A percentile compares a stretch with the other conserved stretches of the same genome.
Conservation (phyloP, 441 rosid species). For the Isatis lusitanica region DNA sequence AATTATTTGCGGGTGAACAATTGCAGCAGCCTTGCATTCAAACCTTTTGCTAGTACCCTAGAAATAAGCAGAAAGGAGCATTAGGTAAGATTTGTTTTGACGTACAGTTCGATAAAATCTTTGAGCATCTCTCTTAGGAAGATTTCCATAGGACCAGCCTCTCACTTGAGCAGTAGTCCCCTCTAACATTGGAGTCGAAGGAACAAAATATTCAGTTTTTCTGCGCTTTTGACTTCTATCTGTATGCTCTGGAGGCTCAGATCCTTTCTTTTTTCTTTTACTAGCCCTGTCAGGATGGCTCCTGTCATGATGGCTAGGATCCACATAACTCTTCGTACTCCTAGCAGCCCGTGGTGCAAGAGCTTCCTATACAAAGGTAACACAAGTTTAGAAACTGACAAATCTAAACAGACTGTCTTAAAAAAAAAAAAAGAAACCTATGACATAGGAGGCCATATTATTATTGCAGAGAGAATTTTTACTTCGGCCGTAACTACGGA, state of each 20-base stretch:
- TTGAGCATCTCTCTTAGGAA: constrained; percentile 95
- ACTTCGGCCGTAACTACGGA: constrained; percentile 88
- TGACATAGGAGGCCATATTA: background rate
- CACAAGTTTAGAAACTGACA: constrained; percentile 23
- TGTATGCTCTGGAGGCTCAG: constrained; percentile 63
- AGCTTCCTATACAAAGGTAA: constrained; percentile 62
- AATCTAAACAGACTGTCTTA: constrained; percentile 14
- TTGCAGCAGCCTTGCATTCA: background rate
- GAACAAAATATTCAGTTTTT: constrained; percentile 67
- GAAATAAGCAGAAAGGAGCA: background rate
- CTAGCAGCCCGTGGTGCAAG: constrained; percentile 97
- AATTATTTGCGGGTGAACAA: background rate
- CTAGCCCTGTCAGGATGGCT: constrained; percentile 62
- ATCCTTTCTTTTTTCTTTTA: constrained; percentile 87
- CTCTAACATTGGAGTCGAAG: constrained; percentile 71
- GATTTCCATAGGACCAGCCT: constrained; percentile 96
- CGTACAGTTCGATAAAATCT: constrained; percentile 94
- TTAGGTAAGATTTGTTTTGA: background rate
- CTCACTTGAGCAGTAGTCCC: constrained; percentile 96
- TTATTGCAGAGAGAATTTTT: constrained; percentile 32
- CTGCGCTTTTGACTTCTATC: constrained; percentile 81
- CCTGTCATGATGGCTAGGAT: constrained; percentile 64
- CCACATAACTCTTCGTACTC: constrained; percentile 86
- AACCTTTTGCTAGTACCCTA: background rate
- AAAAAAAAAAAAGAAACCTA: background rate